phyloP scores from a whole-genome alignment of 148 eudicot species.

The Gaultheria prostrata region DNA sequence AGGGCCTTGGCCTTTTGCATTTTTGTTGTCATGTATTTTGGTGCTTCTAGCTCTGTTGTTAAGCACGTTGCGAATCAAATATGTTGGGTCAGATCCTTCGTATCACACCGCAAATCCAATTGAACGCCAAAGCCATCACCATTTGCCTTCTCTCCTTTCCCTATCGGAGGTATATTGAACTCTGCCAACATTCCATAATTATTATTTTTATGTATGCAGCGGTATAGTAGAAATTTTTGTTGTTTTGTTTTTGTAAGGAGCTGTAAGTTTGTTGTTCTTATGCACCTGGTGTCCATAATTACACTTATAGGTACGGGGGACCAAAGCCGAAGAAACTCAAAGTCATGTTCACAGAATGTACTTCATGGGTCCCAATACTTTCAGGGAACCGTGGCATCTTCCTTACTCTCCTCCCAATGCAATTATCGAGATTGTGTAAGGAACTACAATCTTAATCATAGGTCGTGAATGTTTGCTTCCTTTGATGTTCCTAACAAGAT shows the following conservation, averaged over 20 bases:
- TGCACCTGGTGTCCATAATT: no score
- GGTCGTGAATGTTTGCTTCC: background rate
- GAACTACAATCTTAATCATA: slow-evolving; percentile 3
- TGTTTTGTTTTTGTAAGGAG: background rate
- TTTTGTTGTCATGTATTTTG: slow-evolving; percentile 42
- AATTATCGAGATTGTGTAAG: slow-evolving; percentile 83
- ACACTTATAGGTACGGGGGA: slow-evolving; percentile 56
- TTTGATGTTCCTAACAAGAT: background rate
- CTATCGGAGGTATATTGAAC: slow-evolving; percentile 59
- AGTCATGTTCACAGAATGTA: slow-evolving; percentile 81
- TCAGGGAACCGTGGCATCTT: slow-evolving; percentile 96
- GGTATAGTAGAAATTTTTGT: background rate
- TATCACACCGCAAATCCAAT: slow-evolving; percentile 38
- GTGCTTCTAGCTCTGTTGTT: slow-evolving; percentile 48
- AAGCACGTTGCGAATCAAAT: slow-evolving; percentile 53
- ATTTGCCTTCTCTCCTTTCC: slow-evolving; percentile 70
- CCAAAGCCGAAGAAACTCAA: slow-evolving; percentile 74
- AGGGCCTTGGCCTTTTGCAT: slow-evolving; percentile 78
- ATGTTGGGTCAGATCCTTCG: slow-evolving; percentile 51
- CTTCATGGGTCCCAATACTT: slow-evolving; percentile 84
- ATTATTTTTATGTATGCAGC: background rate
- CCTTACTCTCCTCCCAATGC: slow-evolving; percentile 78
- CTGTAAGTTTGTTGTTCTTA: no score
- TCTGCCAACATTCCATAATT: slow-evolving; percentile 1
- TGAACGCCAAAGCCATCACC: slow-evolving; percentile 48